Conservation (phyloP, 116 monocot genomes). For the Thalassia testudinum region DNA sequence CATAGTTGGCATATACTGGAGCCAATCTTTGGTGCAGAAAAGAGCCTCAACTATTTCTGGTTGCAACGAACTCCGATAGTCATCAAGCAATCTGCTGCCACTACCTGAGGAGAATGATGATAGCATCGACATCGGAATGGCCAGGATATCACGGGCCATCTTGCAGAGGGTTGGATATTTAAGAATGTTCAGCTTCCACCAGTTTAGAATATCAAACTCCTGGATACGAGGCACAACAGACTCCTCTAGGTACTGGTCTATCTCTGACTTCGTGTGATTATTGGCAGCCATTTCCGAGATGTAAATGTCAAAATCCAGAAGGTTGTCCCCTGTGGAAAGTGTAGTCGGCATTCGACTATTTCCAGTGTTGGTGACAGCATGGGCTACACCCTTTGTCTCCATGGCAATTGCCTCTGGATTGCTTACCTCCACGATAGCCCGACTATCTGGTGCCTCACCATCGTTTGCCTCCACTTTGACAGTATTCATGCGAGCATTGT, state of each 20-base stretch:
- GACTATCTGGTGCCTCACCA: neutral
- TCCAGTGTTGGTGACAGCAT: neutral
- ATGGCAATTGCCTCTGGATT: neutral
- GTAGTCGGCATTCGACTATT: neutral
- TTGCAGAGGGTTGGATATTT: conserved; percentile 50
- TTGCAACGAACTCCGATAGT: conserved; percentile 38
- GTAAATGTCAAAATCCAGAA: conserved; percentile 24
- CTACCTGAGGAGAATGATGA: conserved; percentile 20
- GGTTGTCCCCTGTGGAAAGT: conserved; percentile 13
- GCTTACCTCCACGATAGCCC: conserved; percentile 1
- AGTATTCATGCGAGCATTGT: neutral
- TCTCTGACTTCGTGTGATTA: conserved; percentile 45
- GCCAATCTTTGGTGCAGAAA: conserved; percentile 22
- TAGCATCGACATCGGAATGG: conserved; percentile 47
- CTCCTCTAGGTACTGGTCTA: conserved; percentile 66
- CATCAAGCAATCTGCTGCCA: conserved; percentile 37
- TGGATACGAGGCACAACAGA: conserved; percentile 41
- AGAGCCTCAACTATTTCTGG: conserved; percentile 54
- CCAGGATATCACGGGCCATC: conserved; percentile 50
- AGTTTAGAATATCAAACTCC: conserved; percentile 47
- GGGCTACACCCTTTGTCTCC: neutral
- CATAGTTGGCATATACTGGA: conserved; percentile 14
- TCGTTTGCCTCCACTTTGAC: neutral
- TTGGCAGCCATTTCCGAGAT: conserved; percentile 22
- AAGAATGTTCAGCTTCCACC: conserved; percentile 55